Conservation (phyloP, 1,139 yeast species). For the Protomyces gravidus region DNA sequence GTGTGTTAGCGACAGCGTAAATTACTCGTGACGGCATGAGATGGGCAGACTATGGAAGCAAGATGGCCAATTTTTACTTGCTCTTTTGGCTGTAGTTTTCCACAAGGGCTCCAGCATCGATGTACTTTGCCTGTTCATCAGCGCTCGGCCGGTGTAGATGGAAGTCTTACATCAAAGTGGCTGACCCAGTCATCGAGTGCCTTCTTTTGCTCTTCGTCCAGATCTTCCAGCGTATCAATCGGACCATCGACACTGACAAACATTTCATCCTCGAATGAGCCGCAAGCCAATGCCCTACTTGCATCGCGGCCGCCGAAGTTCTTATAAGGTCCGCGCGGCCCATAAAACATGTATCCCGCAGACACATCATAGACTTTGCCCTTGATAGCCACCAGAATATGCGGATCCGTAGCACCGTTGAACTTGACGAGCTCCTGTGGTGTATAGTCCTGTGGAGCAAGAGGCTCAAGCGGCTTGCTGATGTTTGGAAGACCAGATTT, state of each 20-base stretch:
- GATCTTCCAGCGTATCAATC: slow-evolving; percentile 63
- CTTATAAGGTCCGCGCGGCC: slow-evolving; percentile 50
- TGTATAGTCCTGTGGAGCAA: slow-evolving; percentile 74
- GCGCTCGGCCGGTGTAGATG: background rate
- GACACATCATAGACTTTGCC: slow-evolving; percentile 86
- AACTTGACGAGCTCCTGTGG: slow-evolving; percentile 67
- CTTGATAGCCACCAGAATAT: slow-evolving; percentile 74
- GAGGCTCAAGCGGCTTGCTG: slow-evolving; percentile 46
- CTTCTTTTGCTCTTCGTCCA: slow-evolving; percentile 58
- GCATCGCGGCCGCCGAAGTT: slow-evolving; percentile 98
- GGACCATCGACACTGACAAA: slow-evolving; percentile 48
- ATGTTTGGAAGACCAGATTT: slow-evolving; percentile 11
- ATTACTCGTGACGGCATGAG: no score
- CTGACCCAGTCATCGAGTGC: slow-evolving; percentile 69
- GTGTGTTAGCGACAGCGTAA: no score
- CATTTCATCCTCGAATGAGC: slow-evolving; percentile 67
- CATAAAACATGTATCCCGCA: slow-evolving; percentile 78
- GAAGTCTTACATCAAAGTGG: slow-evolving; percentile 29
- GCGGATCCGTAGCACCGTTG: slow-evolving; percentile 72
- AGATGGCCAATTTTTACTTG: no score
- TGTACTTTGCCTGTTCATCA: slow-evolving; percentile 10
- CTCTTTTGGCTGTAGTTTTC: slow-evolving; percentile 12
- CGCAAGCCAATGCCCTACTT: slow-evolving; percentile 83
- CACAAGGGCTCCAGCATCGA: slow-evolving; percentile 15
- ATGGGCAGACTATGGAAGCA: no score